Conservation (phyloP, 352 stramenopile genomes). For the Globisporangium recalcitrans region DNA sequence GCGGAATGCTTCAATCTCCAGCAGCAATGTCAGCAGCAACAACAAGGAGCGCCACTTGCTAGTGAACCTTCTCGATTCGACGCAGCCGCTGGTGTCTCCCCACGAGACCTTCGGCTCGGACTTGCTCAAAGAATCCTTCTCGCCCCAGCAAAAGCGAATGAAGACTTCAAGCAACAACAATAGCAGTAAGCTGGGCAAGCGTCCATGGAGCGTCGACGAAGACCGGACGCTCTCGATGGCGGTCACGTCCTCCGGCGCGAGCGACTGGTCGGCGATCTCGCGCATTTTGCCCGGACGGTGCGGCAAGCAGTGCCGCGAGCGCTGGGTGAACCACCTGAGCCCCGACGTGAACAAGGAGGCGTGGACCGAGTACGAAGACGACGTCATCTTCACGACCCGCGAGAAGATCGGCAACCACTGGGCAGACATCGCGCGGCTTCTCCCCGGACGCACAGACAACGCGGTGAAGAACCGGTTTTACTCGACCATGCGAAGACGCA, state of each 20-base stretch:
- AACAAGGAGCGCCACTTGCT: constrained; percentile 24
- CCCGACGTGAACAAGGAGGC: constrained; percentile 92
- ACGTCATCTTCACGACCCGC: constrained; percentile 72
- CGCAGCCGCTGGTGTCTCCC: constrained; percentile 24
- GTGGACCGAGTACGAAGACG: constrained; percentile 92
- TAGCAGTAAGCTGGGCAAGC: constrained; percentile 55
- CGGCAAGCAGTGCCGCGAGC: constrained; percentile 95
- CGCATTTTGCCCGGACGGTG: constrained; percentile 89
- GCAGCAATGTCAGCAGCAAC: neutral
- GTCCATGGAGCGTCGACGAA: constrained; percentile 57
- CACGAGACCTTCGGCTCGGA: constrained; percentile 19
- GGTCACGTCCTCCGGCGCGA: constrained; percentile 50
- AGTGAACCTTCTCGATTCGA: constrained; percentile 25
- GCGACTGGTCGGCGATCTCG: constrained; percentile 93
- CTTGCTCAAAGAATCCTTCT: constrained; percentile 35
- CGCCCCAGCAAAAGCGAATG: constrained; percentile 52
- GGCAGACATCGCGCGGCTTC: constrained; percentile 94
- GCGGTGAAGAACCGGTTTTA: constrained; percentile 96
- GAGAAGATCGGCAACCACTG: constrained; percentile 93
- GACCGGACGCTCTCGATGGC: constrained; percentile 50
- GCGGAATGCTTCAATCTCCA: neutral
- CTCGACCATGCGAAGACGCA: constrained; percentile 67
- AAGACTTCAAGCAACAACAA: constrained; percentile 21
- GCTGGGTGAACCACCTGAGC: constrained; percentile 96
- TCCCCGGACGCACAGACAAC: constrained; percentile 95